A percentile compares a stretch with the other conserved stretches of the same genome.
phyloP scores from a whole-genome alignment of 1,284 basidiomycete genomes.

The Pseudozyma tsukubaensis region DNA sequence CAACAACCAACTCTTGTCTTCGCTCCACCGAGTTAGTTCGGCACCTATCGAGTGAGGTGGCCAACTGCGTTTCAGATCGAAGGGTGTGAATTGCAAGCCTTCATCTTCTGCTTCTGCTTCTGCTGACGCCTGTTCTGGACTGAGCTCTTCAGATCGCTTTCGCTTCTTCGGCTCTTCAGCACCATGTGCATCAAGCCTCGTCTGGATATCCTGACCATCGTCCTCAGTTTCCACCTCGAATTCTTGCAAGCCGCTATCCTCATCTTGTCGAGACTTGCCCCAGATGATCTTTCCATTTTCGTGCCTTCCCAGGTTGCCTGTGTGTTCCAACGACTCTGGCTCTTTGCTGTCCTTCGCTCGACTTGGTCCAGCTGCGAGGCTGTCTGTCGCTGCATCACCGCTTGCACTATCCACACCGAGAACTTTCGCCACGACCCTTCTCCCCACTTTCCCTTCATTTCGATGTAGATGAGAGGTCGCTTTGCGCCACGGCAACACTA shows the following conservation, averaged over 20 bases:
- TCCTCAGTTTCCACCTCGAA: conserved; percentile 9
- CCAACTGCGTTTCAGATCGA: conserved; percentile 61
- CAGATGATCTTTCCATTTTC: conserved; percentile 32
- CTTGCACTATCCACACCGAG: conserved; percentile 19
- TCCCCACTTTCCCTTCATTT: conserved; percentile 6
- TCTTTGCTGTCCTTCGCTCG: not conserved
- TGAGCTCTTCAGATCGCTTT: conserved; percentile 5
- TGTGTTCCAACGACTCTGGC: not conserved
- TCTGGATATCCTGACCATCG: not conserved
- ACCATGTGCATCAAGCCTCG: not conserved
- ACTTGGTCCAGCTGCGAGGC: conserved; percentile 25
- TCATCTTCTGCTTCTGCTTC: conserved; percentile 3
- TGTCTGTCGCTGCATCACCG: conserved; percentile 27
- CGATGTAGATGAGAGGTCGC: conserved; percentile 22
- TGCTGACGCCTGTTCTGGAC: not conserved
- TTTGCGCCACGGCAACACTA: conserved; percentile 14
- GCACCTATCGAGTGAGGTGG: conserved; percentile 49
- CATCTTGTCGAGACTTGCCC: conserved; percentile 30
- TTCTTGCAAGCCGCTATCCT: not conserved
- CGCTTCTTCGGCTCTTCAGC: not conserved
- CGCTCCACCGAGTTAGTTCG: conserved; percentile 58
- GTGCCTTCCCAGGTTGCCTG: conserved; percentile 4
- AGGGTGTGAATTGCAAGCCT: conserved; percentile 44
- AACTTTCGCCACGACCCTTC: conserved; percentile 28
- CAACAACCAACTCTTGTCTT: conserved; percentile 66